Evolutionary conservation across 192 early-diverging fungal species (phyloP), one percentile per base, ranked within the genome.

Genomic region (Funneliformis geosporum): DNA sequence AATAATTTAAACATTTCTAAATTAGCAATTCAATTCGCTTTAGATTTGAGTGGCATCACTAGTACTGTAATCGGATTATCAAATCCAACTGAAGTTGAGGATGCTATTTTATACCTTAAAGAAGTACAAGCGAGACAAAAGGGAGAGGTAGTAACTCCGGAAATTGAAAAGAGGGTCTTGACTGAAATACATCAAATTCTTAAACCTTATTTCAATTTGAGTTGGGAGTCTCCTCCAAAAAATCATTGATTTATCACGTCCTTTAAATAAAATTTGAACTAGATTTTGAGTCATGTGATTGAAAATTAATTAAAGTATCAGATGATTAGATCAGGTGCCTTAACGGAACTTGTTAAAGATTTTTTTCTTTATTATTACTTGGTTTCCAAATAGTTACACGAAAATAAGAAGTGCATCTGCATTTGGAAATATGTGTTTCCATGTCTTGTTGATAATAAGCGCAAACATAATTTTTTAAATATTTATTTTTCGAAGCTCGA

Each of bases 21-120:
- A 46, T 84, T 94, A 5, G 93, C 93, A 2, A 79, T 84, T 46
- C 81, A 82, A 43, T 90, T 88, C 72, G 86, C 84, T 16, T 84
- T 84, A 60, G 73, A 73, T 23, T 76, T 33, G 0, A 25, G 73
- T 40, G 82, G 73, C 5, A 74, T 86, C 14, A 83, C 85, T 12
- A 84, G 80, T n/a, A 85, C 88, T 8, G 84, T 90, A 2, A 80
- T 90, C 69, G 89, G 89, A 18, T 80, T 88, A 60, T 82, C 79
- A 42, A 87, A 84, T 60, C 71, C 80, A 38, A 69, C 81, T 27
- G 85, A 90, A 81, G 89, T 88, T 6, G 84, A 87, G n/a, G 64
- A 81, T 64, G 85, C 86, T 44, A 55, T 84, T 5, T 44, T 18
- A 10, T 82, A 81, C 42, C 86, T 81, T 81, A 79, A 84, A 7